Evolutionary conservation across 177 flowering plant genomes (phyloP), one percentile per base, ranked within the genome.

Genomic region (Vitis hybrid): DNA sequence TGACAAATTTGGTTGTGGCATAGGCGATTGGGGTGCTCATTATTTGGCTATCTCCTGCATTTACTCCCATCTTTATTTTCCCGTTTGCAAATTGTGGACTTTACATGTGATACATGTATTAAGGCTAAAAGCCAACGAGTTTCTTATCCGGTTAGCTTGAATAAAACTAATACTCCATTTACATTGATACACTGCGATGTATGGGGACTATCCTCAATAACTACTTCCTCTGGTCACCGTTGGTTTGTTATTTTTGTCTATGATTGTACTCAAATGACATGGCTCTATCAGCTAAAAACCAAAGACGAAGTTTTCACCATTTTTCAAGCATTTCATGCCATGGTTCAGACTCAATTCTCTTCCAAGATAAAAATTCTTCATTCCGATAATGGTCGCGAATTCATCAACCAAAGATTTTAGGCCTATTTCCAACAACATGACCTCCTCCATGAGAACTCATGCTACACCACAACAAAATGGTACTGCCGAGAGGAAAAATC

Each of bases 351-450:
- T 26, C 45, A 61, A 26, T 61, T 61, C 61, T 58, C 31, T 58
- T 58, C 62, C 29, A 59, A 8, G 29, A 59, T 59, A 59, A 59
- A 59, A 59, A 11, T 59, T 21, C 62, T 59, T 21, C 13, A 0
- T 59, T 59, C 7, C 7, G 45, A 33, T 33, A 33, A 33, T 33
- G 45, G 45, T 33, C 8, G 45, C 5, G 0, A 33, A 18, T 59
- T 59, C 31, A 59, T 19, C 62, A 59, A 59, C 62, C 0, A 19
- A 59, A 59, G 29, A 21, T 21, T 59, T 59, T 11, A 65, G 16
- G 58, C 58, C 19, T 65, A 26, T 52, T 52, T 65, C 59, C 45
- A 65, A 65, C 58, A 52, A 51, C 58, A 65, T 22, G 58, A 59
- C 45, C 45, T 65, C 48, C 13, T 26, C 59, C 68, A 65, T 65